Percentiles rank a stretch among this genome's conserved stretches.
Evolutionary conservation across 371 early-diverging fungal genomes (phyloP).

Genomic region (Mucor circinelloides): DNA sequence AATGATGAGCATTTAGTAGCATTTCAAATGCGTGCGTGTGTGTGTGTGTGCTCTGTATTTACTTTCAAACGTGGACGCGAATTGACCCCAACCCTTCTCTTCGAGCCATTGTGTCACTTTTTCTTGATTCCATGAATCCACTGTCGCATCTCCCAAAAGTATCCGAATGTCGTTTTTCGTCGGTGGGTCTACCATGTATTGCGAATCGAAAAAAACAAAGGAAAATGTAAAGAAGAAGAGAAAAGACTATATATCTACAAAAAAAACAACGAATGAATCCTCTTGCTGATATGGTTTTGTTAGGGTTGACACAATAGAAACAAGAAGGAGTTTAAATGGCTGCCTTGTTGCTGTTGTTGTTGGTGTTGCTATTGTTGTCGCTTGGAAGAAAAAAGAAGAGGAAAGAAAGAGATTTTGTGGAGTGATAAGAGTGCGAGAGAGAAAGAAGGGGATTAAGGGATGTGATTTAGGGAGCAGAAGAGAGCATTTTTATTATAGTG

Average conservation of each 20-base stretch:
- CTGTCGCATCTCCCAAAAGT: constrained; percentile 6
- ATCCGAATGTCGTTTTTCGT: neutral
- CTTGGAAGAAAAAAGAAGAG: constrained; percentile 1
- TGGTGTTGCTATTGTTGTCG: neutral
- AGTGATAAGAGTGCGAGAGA: neutral
- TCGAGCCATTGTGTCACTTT: constrained; percentile 45
- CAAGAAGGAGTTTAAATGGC: neutral
- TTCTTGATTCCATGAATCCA: constrained; percentile 39
- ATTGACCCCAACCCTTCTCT: constrained; percentile 47
- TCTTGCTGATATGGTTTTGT: neutral
- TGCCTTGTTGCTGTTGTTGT: neutral
- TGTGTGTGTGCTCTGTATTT: constrained; percentile 7
- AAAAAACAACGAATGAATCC: neutral
- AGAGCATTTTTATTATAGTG: neutral
- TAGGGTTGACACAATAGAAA: neutral
- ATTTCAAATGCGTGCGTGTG: neutral
- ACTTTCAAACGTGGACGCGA: constrained; percentile 48
- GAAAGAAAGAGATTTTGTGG: neutral
- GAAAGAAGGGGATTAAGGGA: neutral
- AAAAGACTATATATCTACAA: neutral
- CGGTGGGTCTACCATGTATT: constrained; percentile 1
- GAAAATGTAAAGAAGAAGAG: neutral
- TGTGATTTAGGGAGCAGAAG: neutral
- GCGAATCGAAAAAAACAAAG: neutral
- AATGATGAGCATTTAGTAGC: neutral